These are phyloP conservation scores for Melocanna baccifera DNA, from an alignment of 176 grass and related monocot species.

Conservation along the genomic window DNA sequence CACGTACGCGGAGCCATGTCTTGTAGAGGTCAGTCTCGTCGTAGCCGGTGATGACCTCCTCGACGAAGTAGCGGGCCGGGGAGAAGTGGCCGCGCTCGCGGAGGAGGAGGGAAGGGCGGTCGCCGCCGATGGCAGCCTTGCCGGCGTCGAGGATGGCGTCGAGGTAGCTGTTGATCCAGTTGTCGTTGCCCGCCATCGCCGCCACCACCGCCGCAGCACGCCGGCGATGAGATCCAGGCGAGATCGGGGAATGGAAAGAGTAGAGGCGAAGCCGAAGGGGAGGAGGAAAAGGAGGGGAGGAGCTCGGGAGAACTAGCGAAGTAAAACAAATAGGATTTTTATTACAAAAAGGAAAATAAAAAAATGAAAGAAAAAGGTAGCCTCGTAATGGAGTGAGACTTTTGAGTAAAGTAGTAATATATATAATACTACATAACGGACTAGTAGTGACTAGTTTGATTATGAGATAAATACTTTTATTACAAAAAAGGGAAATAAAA, in stretches of 20 bases:
- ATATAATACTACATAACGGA: neutral
- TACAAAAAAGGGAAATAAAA: no score
- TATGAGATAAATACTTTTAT: neutral
- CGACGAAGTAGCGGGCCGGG: conserved; percentile 78
- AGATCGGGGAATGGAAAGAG: conserved; percentile 33
- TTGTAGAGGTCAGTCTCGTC: conserved; percentile 86
- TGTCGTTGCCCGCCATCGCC: conserved; percentile 68
- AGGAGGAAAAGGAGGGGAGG: conserved; percentile 3
- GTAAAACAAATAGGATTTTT: conserved; percentile 26
- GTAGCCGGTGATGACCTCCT: conserved; percentile 83
- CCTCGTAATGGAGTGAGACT: neutral
- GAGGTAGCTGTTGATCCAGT: conserved; percentile 79
- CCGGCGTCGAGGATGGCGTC: conserved; percentile 73
- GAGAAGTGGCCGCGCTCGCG: conserved; percentile 74
- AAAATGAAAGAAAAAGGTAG: neutral
- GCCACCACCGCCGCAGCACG: conserved; percentile 3
- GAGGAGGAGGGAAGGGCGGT: conserved; percentile 66
- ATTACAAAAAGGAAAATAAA: neutral
- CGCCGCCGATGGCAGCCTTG: conserved; percentile 47
- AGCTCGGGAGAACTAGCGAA: conserved; percentile 29
- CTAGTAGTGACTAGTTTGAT: neutral
- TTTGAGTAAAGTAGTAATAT: neutral
- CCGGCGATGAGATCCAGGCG: conserved; percentile 33
- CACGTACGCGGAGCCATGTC: conserved; percentile 72
- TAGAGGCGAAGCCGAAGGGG: conserved; percentile 16